Evolutionary conservation across 768 basidiomycete species (phyloP).

Genomic region (Cystobasidium tubakii): DNA sequence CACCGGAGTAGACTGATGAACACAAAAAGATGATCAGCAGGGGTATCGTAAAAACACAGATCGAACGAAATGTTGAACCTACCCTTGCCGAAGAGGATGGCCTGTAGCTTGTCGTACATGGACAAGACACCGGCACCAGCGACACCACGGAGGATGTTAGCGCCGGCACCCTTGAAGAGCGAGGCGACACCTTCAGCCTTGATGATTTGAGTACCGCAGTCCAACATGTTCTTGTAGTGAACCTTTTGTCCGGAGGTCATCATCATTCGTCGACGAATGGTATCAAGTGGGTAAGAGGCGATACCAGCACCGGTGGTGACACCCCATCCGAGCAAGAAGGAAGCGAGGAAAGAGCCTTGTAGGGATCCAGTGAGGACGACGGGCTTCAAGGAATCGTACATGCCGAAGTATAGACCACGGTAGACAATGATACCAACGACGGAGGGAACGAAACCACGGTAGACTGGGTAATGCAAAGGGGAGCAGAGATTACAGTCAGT

Average conservation of each 20-base stretch:
- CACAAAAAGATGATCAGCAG: conserved; percentile 60
- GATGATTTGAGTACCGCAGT: conserved; percentile 87
- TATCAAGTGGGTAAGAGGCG: conserved; percentile 63
- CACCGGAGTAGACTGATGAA: conserved; percentile 91
- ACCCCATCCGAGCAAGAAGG: conserved; percentile 95
- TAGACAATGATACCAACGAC: conserved; percentile 84
- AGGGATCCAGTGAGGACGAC: conserved; percentile 94
- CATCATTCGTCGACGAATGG: conserved; percentile 97
- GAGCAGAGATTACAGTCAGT: too few species aligned
- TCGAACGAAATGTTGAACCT: too few species aligned
- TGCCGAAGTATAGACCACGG: conserved; percentile 43
- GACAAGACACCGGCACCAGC: conserved; percentile 99
- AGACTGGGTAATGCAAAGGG: conserved; percentile 54
- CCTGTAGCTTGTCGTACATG: conserved; percentile 96
- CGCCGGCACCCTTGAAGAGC: conserved; percentile 76
- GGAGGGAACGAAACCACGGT: conserved; percentile 98
- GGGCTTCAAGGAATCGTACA: conserved; percentile 57
- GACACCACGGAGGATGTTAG: conserved; percentile 86
- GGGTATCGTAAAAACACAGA: too few species aligned
- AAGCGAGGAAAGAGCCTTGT: conserved; percentile 83
- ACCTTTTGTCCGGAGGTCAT: conserved; percentile 89
- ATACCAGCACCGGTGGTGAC: conserved; percentile 99
- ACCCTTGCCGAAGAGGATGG: conserved; percentile 50
- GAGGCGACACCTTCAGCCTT: conserved; percentile 92
- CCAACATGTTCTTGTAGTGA: conserved; percentile 99